These are phyloP conservation scores for Hymenoscyphus infarciens DNA, from an alignment of 2,329 filamentous ascomycete species.

Conservation along the genomic window DNA sequence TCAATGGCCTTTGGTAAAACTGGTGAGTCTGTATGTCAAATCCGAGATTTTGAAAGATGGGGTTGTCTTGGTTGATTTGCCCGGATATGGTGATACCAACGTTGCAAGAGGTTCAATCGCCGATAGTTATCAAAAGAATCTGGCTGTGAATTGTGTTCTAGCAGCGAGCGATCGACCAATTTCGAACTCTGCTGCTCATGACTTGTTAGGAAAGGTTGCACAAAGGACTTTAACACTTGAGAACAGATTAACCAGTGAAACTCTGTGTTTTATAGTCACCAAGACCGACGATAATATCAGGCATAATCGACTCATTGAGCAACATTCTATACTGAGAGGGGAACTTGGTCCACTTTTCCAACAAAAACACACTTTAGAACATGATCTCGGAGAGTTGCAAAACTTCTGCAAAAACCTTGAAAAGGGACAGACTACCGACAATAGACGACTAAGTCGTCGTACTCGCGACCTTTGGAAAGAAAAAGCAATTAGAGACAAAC, in stretches of 20 bases:
- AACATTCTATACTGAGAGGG: slow-evolving; percentile 11
- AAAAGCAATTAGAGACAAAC: background rate
- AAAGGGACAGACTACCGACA: too few relatives aligned
- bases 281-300: slow-evolving; percentile 20
- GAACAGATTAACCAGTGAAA: slow-evolving; percentile 15
- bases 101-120: slow-evolving; percentile 20
- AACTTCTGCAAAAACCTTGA: too few relatives aligned
- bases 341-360: background rate
- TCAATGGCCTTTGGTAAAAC: slow-evolving; percentile 25
- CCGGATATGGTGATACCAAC: slow-evolving; percentile 24
- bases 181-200: slow-evolving; percentile 19
- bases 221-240: slow-evolving; percentile 23
- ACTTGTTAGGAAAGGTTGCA: slow-evolving; percentile 17
- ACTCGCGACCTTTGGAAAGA: background rate
- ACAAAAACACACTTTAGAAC: too few relatives aligned
- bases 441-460: too few relatives aligned
- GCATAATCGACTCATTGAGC: slow-evolving; percentile 11
- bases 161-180: slow-evolving; percentile 14
- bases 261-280: slow-evolving; percentile 22
- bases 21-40: slow-evolving; percentile 18
- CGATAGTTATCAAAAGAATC: slow-evolving; percentile 17
- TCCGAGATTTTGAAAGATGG: slow-evolving; percentile 18
- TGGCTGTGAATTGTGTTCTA: slow-evolving; percentile 23
- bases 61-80: slow-evolving; percentile 24
- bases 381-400: too few relatives aligned